A percentile compares a stretch with the other conserved stretches of the same genome.
These are phyloP conservation scores for Cyberlindnera amylophila DNA, from an alignment of 805 yeast species.

Conservation along the genomic window DNA sequence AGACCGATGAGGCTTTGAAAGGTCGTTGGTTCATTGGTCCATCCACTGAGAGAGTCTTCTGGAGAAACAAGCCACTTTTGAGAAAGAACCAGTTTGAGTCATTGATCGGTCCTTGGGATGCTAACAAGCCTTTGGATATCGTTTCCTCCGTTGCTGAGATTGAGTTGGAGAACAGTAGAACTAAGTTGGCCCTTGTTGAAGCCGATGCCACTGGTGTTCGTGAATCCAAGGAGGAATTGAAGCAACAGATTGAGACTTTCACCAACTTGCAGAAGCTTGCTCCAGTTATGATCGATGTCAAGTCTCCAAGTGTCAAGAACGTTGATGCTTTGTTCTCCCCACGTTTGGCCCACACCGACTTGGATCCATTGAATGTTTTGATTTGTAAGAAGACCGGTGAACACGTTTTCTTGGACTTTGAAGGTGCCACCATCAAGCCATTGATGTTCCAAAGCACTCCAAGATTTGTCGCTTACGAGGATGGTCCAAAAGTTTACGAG, in stretches of 20 bases:
- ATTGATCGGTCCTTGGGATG: conserved; percentile 76
- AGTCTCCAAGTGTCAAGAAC: conserved; percentile 57
- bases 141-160: conserved; percentile 60
- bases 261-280: conserved; percentile 55
- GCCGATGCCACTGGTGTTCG: conserved; percentile 42
- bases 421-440: conserved; percentile 77
- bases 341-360: conserved; percentile 73
- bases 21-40: conserved; percentile 90
- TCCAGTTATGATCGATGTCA: conserved; percentile 48
- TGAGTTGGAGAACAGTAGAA: conserved; percentile 58
- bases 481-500: conserved; percentile 82
- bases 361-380: conserved; percentile 87
- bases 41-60: conserved; percentile 72
- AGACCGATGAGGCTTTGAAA: conserved; percentile 43
- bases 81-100: conserved; percentile 45
- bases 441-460: conserved; percentile 77
- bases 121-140: conserved; percentile 54
- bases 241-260: conserved; percentile 55
- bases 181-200: conserved; percentile 53
- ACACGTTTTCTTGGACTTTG: conserved; percentile 73
- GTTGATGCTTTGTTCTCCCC: conserved; percentile 63
- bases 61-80: conserved; percentile 60
- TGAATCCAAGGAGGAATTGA: conserved; percentile 40
- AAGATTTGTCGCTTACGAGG: conserved; percentile 69
- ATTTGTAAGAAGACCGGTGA: conserved; percentile 36